Evolutionary conservation across 148 eudicot genomes (phyloP).

Genomic region (Rhododendron griersonianum): DNA sequence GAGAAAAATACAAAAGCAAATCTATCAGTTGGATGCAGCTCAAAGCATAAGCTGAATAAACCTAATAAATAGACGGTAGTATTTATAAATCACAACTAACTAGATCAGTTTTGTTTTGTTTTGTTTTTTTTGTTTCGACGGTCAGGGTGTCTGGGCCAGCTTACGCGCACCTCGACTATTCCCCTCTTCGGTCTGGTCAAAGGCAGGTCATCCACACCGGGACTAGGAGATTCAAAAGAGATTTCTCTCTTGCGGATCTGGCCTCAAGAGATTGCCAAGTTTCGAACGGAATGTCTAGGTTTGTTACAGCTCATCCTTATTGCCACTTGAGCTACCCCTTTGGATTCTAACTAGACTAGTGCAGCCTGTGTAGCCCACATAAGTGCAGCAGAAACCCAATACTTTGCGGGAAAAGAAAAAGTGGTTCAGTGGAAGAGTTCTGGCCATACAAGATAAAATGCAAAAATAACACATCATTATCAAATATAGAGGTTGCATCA

Average conservation of each 20-base stretch:
- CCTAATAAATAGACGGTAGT: not conserved
- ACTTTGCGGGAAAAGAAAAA: not conserved
- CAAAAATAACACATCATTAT: not conserved
- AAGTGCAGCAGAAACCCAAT: not conserved
- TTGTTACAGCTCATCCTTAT: not conserved
- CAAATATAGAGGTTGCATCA: not conserved
- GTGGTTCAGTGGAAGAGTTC: not conserved
- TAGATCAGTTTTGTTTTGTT: not conserved
- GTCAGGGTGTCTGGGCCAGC: too few relatives aligned
- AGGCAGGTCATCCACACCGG: not conserved
- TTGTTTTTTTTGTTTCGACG: too few relatives aligned
- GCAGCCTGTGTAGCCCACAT: not conserved
- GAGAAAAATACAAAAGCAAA: not conserved
- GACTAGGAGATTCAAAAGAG: not conserved
- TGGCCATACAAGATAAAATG: not conserved
- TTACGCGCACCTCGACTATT: not conserved
- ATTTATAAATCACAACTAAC: not conserved
- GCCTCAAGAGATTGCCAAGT: not conserved
- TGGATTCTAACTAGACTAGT: not conserved
- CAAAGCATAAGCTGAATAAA: not conserved
- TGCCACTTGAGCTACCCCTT: not conserved
- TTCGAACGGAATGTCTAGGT: too few relatives aligned
- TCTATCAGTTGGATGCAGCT: not conserved
- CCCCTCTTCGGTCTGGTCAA: not conserved
- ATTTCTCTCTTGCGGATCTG: not conserved